Evolutionary conservation across 208 protist genomes (phyloP).

Genomic region (Acanthamoeba royreba): DNA sequence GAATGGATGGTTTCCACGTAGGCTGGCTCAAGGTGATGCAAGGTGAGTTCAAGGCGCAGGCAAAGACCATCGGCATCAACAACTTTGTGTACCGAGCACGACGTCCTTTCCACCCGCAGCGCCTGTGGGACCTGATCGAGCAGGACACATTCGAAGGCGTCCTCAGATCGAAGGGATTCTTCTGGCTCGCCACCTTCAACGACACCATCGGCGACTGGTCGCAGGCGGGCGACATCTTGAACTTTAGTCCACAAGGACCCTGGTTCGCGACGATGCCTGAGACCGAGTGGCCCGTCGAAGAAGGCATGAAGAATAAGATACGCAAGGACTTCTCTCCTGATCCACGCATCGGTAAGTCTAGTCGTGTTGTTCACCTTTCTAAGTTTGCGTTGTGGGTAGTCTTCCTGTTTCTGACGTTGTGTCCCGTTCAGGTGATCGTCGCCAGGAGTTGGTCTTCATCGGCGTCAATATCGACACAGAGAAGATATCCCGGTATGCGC

Average conservation of each 20-base stretch:
- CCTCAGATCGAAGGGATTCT: slow-evolving; percentile 2
- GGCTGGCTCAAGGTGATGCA: not conserved
- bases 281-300: not conserved
- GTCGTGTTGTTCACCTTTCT: not conserved
- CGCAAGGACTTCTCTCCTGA: not conserved
- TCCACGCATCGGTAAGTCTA: not conserved
- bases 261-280: not conserved
- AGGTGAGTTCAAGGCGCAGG: not conserved
- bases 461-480: slow-evolving; percentile 46
- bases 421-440: slow-evolving; percentile 57
- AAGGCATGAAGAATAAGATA: not conserved
- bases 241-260: not conserved
- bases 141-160: not conserved
- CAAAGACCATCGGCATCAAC: slow-evolving; percentile 63
- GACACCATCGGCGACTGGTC: not conserved
- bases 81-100: slow-evolving; percentile 72
- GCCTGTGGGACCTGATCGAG: slow-evolving; percentile 54
- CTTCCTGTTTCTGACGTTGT: not conserved
- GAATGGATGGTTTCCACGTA: no score
- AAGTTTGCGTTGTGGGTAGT: not conserved
- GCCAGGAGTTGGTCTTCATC: slow-evolving; percentile 80
- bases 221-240: not conserved
- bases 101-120: slow-evolving; percentile 75
- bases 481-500: slow-evolving; percentile 6
- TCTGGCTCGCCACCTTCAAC: slow-evolving; percentile 20